phyloP scores from a whole-genome alignment of 768 basidiomycete genomes.

The Sporobolomyces roseus region DNA sequence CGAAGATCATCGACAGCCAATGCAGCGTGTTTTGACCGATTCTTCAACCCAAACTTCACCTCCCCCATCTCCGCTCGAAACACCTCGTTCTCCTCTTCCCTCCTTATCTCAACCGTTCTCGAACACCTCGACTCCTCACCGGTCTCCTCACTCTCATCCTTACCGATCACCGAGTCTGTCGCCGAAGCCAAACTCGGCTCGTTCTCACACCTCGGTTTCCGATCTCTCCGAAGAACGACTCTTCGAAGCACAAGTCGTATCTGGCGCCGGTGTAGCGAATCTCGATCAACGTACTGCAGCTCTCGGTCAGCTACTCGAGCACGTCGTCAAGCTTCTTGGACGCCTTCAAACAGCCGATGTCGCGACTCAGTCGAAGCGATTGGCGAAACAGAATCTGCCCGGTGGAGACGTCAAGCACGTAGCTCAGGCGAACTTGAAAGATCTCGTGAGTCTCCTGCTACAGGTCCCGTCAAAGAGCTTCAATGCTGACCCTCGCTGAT shows the following conservation, averaged over 20 bases:
- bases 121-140: slow-evolving; percentile 1
- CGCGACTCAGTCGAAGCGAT: slow-evolving; percentile 75
- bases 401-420: slow-evolving; percentile 70
- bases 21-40: slow-evolving; percentile 12
- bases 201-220: slow-evolving; percentile 13
- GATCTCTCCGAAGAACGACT: slow-evolving; percentile 12
- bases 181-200: background rate
- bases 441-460: slow-evolving; percentile 52
- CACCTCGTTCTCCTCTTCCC: background rate
- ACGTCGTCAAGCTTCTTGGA: slow-evolving; percentile 62
- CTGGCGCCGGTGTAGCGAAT: background rate
- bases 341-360: slow-evolving; percentile 73
- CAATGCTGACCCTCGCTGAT: background rate
- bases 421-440: slow-evolving; percentile 72
- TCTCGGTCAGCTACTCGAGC: slow-evolving; percentile 50
- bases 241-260: background rate
- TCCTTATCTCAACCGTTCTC: background rate
- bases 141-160: background rate
- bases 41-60: slow-evolving; percentile 24
- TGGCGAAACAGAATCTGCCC: slow-evolving; percentile 84
- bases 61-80: background rate
- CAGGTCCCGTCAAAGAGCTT: background rate
- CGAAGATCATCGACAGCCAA: too few species aligned
- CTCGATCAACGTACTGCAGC: slow-evolving; percentile 43
- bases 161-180: slow-evolving; percentile 5